These are phyloP conservation scores for Nakaseomyces kungkrabaensis DNA, from an alignment of 1,139 yeast species.

Conservation along the genomic window DNA sequence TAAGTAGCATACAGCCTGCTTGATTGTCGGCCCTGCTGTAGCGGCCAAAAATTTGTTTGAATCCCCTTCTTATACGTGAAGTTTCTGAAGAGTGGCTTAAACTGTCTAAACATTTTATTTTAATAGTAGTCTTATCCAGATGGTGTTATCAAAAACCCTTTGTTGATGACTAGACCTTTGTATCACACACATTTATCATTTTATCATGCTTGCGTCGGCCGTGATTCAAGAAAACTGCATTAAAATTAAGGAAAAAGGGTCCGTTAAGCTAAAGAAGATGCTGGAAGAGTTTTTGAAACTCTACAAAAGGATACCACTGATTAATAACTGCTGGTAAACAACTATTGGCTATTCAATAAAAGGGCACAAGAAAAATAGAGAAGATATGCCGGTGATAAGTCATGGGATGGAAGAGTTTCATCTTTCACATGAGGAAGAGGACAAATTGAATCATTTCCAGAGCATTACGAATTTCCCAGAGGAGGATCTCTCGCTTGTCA, in stretches of 20 bases:
- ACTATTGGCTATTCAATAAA: too few species aligned
- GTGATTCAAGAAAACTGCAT: too few species aligned
- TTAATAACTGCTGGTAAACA: too few species aligned
- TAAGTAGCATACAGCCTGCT: constrained; percentile 9
- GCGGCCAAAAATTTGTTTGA: background rate
- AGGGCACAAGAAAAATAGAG: background rate
- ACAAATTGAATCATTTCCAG: constrained; percentile 32
- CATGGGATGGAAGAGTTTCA: constrained; percentile 21
- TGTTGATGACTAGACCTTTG: too few species aligned
- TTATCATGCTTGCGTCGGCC: too few species aligned
- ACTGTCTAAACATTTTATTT: background rate
- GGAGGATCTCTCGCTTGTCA: constrained; percentile 29
- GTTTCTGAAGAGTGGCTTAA: background rate
- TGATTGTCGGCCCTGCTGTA: background rate
- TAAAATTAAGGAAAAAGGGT: too few species aligned
- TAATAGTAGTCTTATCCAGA: background rate
- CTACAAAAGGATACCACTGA: too few species aligned
- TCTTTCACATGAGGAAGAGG: constrained; percentile 32
- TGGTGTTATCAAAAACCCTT: background rate
- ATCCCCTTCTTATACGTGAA: background rate
- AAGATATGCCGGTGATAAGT: constrained; percentile 19
- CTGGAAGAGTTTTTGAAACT: too few species aligned
- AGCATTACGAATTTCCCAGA: constrained; percentile 31
- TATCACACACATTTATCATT: too few species aligned
- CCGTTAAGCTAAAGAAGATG: too few species aligned